phyloP scores from a whole-genome alignment of 1,139 yeast species.

The Geotrichum fermentans region DNA sequence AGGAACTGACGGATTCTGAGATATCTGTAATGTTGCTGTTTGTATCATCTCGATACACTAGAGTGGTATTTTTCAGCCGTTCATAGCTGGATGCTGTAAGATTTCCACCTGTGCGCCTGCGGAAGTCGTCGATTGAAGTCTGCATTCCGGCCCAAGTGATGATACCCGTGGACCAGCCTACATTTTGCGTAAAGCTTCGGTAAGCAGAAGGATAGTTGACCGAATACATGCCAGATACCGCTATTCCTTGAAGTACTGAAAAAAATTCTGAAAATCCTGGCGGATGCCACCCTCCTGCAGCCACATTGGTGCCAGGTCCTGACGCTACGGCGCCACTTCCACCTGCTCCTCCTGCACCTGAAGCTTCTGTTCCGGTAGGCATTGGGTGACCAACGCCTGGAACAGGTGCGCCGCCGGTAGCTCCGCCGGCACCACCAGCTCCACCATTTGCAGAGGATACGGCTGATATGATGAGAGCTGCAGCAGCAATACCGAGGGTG shows the following conservation, averaged over 20 bases:
- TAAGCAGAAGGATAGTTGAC: slow-evolving; percentile 35
- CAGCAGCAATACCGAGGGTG: slow-evolving; percentile 33
- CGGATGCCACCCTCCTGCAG: slow-evolving; percentile 29
- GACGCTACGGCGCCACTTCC: slow-evolving; percentile 8
- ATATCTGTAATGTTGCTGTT: slow-evolving; percentile 17
- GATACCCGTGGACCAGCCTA: slow-evolving; percentile 36
- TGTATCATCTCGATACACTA: slow-evolving; percentile 25
- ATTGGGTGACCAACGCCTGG: slow-evolving; percentile 8
- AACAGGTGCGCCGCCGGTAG: slow-evolving; percentile 18
- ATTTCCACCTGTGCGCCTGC: slow-evolving; percentile 35
- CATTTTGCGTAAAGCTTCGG: slow-evolving; percentile 33
- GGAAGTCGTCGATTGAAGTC: slow-evolving; percentile 30
- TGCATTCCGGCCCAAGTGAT: slow-evolving; percentile 35
- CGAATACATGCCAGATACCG: slow-evolving; percentile 36
- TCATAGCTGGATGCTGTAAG: slow-evolving; percentile 26
- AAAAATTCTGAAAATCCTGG: slow-evolving; percentile 31
- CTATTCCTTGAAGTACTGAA: slow-evolving; percentile 32
- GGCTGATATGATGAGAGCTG: slow-evolving; percentile 28
- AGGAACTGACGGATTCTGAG: background rate
- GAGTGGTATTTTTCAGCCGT: slow-evolving; percentile 26
- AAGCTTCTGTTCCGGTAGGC: slow-evolving; percentile 19
- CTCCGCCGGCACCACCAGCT: slow-evolving; percentile 21
- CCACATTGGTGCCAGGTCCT: slow-evolving; percentile 22
- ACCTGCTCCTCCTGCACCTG: slow-evolving; percentile 23
- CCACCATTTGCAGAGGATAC: slow-evolving; percentile 24